Base-by-base conservation (phyloP, 2,329 filamentous ascomycete genomes). In the Exophiala calicioides region DNA sequence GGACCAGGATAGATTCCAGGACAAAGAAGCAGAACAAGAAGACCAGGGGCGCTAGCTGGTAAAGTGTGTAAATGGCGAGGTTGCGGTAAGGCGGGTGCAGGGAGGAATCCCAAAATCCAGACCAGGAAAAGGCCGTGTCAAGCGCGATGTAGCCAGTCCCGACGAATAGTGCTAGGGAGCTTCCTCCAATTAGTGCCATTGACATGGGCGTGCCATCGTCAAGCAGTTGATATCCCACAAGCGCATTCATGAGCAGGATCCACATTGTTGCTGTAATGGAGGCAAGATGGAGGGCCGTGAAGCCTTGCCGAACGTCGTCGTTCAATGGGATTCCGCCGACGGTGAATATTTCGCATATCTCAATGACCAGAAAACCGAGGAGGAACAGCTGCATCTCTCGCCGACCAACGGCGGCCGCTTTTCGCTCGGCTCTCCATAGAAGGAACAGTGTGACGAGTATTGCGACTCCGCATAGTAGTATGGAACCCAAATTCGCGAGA, bases 301-400 rank as follows among this genome's bases (percentile, higher is more conserved):
- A 98, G 6, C 80, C 88, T 86, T 72, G 71, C 53, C 90, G 82
- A 48, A 88, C 86, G 38, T 71, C 80, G 41, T 76, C 71, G 57
- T 80, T 73, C 15, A 96, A 71, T 2, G 91, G 90, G 61, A 98
- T 91, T 21, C 85, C 87, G 58, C 93, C 93, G 26, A 97, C 83
- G 0, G 90, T 90, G 71, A 98, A 96, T 62, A 98, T 95, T 68
- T 97, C 93, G 70, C 90, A 96, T 61, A 98, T 87, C 60, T 87
- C 83, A 52, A 97, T 83, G 48, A 97, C 70, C 47, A 95, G 85
- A 67, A 89, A 98, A 39, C 86, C 85, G 31, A 88, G 53, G 39
- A 98, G 80, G 71, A 98, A 97, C 24, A 96, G 62, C 76, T 98
- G 93, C 81, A 98, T 97, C 70, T 98, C 93, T 68, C 93, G 87